Evolutionary conservation across 2,329 filamentous ascomycete genomes (phyloP).

Genomic region (Aureobasidium namibiae): DNA sequence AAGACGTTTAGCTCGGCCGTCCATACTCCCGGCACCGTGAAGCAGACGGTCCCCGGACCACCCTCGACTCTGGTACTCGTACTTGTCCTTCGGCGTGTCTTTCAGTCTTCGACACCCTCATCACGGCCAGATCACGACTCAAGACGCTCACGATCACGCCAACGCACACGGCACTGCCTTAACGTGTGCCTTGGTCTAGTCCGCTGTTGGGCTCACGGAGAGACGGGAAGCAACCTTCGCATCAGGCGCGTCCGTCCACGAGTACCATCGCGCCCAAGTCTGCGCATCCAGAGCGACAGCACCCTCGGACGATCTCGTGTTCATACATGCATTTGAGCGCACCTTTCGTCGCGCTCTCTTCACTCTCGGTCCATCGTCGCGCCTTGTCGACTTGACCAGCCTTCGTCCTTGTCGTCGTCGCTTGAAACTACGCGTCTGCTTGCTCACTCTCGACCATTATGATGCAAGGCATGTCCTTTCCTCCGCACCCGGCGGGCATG

Average conservation of each 20-base stretch:
- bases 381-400: neutral
- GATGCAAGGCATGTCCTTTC: slow-evolving; percentile 40
- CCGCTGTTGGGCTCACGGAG: slow-evolving; percentile 3
- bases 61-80: neutral
- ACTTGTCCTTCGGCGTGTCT: neutral
- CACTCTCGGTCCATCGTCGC: neutral
- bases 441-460: slow-evolving; percentile 21
- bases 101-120: neutral
- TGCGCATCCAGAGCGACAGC: slow-evolving; percentile 1
- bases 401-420: neutral
- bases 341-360: neutral
- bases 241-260: neutral
- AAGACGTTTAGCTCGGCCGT: no score
- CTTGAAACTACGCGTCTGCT: slow-evolving; percentile 2
- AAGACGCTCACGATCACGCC: neutral
- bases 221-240: no score
- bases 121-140: neutral
- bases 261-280: neutral
- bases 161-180: slow-evolving; percentile 1
- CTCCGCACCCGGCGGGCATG: slow-evolving; percentile 62
- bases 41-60: no score
- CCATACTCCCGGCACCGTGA: no score
- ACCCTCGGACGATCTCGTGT: neutral
- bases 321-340: slow-evolving; percentile 8
- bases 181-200: no score